A percentile compares a stretch with the other conserved stretches of the same genome.
Conservation (phyloP, 1,284 basidiomycete species). For the Pseudozyma pruni region DNA sequence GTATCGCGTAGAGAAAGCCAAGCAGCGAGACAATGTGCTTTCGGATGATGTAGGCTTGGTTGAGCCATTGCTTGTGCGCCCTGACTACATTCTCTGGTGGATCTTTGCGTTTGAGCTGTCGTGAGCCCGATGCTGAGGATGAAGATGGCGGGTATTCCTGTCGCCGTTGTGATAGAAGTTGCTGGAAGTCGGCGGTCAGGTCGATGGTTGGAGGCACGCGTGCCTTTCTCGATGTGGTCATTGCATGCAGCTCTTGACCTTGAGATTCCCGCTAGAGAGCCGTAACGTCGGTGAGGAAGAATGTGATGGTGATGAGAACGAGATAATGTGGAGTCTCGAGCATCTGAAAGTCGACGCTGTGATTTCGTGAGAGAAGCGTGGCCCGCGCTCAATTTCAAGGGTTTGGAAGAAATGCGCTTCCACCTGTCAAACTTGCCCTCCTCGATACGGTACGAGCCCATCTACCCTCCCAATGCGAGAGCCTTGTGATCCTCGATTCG, state of each 20-base stretch:
- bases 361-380: too few species aligned
- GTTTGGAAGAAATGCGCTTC: conserved; percentile 2
- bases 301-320: conserved; percentile 3
- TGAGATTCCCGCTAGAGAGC: too few species aligned
- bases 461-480: too few species aligned
- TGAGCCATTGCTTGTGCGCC: conserved; percentile 46
- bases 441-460: neutral
- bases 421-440: neutral
- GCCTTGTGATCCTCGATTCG: too few species aligned
- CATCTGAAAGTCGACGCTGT: neutral
- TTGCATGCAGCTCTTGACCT: neutral
- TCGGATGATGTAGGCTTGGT: conserved; percentile 47
- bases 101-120: conserved; percentile 30
- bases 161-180: conserved; percentile 26
- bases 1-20: conserved; percentile 51
- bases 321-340: neutral
- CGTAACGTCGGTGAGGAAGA: neutral
- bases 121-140: conserved; percentile 14
- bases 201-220: conserved; percentile 32
- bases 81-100: conserved; percentile 39
- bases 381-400: conserved; percentile 14
- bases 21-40: conserved; percentile 49
- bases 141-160: conserved; percentile 38
- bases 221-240: conserved; percentile 18
- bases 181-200: conserved; percentile 35